These are phyloP conservation scores for Hortaea werneckii DNA, from an alignment of 2,329 filamentous ascomycete species.

Conservation along the genomic window DNA sequence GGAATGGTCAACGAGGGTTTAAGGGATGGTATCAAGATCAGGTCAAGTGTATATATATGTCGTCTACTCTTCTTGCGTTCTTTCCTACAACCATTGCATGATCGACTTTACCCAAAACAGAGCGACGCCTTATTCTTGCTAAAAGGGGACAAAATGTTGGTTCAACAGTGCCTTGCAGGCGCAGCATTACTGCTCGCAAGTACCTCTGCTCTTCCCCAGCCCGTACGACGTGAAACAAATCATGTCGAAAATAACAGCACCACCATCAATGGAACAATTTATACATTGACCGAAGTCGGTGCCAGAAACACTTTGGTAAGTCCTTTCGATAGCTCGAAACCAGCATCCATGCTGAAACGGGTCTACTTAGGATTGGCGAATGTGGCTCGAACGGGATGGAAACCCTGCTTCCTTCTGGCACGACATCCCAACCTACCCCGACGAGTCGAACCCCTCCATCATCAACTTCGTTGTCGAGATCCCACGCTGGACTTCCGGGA, in stretches of 20 bases:
- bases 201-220: neutral
- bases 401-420: slow-evolving; percentile 14
- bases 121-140: too few relatives aligned
- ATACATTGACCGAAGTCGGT: neutral
- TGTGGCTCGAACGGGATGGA: slow-evolving; percentile 1
- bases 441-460: slow-evolving; percentile 25
- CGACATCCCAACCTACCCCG: slow-evolving; percentile 33
- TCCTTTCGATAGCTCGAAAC: neutral
- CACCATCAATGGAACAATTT: neutral
- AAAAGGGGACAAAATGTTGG: neutral
- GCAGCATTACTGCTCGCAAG: neutral
- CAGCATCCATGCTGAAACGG: neutral
- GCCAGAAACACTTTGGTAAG: neutral
- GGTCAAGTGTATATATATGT: too few relatives aligned
- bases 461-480: slow-evolving; percentile 35
- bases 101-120: too few relatives aligned
- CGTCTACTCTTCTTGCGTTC: too few relatives aligned
- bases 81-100: too few relatives aligned
- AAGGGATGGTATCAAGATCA: too few relatives aligned
- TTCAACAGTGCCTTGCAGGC: neutral
- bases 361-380: slow-evolving; percentile 2
- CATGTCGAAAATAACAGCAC: neutral
- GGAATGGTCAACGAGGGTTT: too few relatives aligned
- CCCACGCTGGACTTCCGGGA: slow-evolving; percentile 31
- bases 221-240: neutral